Percentiles rank a stretch among this genome's conserved stretches.
Conservation (phyloP, 2,329 filamentous ascomycete genomes). For the Lachnellula occidentalis region DNA sequence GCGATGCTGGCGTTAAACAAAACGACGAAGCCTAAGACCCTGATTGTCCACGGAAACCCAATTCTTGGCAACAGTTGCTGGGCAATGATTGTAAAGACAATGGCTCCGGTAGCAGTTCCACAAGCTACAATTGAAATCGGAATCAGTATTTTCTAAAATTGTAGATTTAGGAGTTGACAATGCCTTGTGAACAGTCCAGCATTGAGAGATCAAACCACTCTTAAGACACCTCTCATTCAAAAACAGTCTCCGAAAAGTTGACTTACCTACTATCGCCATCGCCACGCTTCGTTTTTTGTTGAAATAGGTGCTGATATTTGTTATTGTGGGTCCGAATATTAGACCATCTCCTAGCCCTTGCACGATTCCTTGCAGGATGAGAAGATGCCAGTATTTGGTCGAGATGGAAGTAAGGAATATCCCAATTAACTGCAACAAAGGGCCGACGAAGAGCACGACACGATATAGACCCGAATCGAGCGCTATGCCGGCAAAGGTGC, state of each 20-base stretch:
- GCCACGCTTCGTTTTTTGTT: constrained; percentile 31
- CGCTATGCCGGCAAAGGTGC: constrained; percentile 32
- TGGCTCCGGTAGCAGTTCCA: constrained; percentile 34
- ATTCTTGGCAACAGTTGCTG: constrained; percentile 33
- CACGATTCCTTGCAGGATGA: constrained; percentile 37
- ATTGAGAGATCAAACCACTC: no score
- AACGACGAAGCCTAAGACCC: constrained; percentile 39
- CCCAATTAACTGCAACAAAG: constrained; percentile 25
- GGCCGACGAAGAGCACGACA: constrained; percentile 10
- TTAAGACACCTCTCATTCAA: no score
- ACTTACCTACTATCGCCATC: constrained; percentile 21
- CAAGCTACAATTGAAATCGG: constrained; percentile 15
- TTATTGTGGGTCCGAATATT: constrained; percentile 33
- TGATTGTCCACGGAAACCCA: constrained; percentile 39
- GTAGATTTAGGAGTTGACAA: no score
- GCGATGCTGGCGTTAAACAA: constrained; percentile 30
- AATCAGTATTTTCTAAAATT: no score
- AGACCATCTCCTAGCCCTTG: constrained; percentile 35
- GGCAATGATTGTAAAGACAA: constrained; percentile 39
- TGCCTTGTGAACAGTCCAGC: no score
- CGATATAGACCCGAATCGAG: constrained; percentile 35
- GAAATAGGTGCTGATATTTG: constrained; percentile 37
- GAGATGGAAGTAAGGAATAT: constrained; percentile 34
- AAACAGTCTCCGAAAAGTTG: no score
- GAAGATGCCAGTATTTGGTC: constrained; percentile 35